These are phyloP conservation scores for Pilaira anomala DNA, from an alignment of 192 early-diverging fungal species.

Conservation along the genomic window DNA sequence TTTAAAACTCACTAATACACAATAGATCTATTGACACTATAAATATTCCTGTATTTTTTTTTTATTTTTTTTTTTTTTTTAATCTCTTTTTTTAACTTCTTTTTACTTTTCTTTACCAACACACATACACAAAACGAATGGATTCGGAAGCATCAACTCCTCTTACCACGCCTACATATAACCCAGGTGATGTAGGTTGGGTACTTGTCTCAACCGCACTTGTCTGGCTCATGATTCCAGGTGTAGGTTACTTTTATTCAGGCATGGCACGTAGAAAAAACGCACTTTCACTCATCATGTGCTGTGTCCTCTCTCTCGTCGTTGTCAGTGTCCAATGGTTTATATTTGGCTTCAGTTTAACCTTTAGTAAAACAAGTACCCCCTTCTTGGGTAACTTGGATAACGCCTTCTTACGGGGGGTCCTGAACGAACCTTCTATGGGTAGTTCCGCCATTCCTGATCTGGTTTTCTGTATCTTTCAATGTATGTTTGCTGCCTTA, in stretches of 20 bases:
- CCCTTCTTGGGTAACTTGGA: constrained; percentile 80
- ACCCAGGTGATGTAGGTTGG: neutral
- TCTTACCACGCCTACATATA: neutral
- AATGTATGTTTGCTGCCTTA: constrained; percentile 91
- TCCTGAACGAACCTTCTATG: constrained; percentile 48
- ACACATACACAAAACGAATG: too few relatives aligned
- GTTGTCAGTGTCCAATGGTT: constrained; percentile 92
- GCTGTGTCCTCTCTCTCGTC: constrained; percentile 74
- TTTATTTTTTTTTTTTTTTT: neutral
- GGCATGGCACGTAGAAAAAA: constrained; percentile 93
- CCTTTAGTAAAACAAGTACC: constrained; percentile 73
- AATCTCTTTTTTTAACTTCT: neutral
- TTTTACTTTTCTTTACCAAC: too few relatives aligned
- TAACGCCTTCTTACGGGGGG: constrained; percentile 68
- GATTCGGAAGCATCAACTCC: neutral
- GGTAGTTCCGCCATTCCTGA: constrained; percentile 67
- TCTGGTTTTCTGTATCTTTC: constrained; percentile 73
- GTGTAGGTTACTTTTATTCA: constrained; percentile 94
- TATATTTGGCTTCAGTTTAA: constrained; percentile 88
- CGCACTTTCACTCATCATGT: constrained; percentile 84
- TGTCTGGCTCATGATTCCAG: constrained; percentile 84
- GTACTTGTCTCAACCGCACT: neutral
- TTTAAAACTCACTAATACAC: too few relatives aligned
- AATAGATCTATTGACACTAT: too few relatives aligned
- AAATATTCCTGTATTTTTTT: too few relatives aligned